Evolutionary conservation across 192 early-diverging fungal genomes (phyloP).

Genomic region (Allomyces arbusculus): DNA sequence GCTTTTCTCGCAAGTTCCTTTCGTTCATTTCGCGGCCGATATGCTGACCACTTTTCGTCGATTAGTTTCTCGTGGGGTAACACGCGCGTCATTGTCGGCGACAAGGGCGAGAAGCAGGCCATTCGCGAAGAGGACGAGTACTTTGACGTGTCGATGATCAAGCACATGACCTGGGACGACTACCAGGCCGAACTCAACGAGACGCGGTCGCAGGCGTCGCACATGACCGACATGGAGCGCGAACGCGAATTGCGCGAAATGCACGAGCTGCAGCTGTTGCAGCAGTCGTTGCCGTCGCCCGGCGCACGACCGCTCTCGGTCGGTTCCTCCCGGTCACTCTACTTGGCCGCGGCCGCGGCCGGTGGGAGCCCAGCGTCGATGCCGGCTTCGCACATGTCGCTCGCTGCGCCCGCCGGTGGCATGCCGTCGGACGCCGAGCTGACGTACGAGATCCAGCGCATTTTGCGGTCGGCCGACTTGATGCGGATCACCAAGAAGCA

Average conservation of each 20-base stretch:
- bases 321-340: neutral
- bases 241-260: neutral
- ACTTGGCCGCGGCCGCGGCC: neutral
- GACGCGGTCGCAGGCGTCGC: constrained; percentile 6
- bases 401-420: neutral
- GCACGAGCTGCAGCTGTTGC: neutral
- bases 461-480: constrained; percentile 48
- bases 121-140: constrained; percentile 49
- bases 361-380: neutral
- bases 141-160: constrained; percentile 70
- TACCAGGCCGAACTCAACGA: constrained; percentile 68
- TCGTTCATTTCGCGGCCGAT: no score
- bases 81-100: constrained; percentile 63
- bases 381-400: neutral
- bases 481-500: constrained; percentile 57
- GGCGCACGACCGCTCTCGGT: neutral
- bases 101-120: constrained; percentile 38
- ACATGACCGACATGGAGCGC: neutral
- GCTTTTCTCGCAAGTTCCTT: no score
- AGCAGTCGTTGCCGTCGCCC: neutral
- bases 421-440: constrained; percentile 60
- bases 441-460: constrained; percentile 42
- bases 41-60: no score
- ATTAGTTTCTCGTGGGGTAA: constrained; percentile 92
- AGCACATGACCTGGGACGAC: constrained; percentile 67